Conservation (phyloP, 129 eudicot genomes). For the Dittrichia graveolens region DNA sequence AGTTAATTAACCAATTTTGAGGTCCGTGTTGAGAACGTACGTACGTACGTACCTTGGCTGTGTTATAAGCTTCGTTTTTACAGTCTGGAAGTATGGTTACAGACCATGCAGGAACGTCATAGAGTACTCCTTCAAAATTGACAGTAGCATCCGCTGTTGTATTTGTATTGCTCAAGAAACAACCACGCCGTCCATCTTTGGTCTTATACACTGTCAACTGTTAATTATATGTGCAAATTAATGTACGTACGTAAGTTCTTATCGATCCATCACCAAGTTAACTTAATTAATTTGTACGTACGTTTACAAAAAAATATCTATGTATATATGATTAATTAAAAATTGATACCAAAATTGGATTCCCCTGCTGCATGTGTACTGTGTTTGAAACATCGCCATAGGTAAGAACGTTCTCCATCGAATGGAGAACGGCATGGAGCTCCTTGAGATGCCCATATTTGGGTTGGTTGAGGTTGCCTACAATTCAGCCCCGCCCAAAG, state of each 20-base stretch:
- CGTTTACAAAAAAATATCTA: not conserved
- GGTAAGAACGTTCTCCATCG: slow-evolving; percentile 60
- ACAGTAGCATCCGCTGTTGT: slow-evolving; percentile 46
- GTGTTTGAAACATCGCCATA: slow-evolving; percentile 42
- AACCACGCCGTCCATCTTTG: slow-evolving; percentile 27
- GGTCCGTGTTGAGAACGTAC: too few species aligned
- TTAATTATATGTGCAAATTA: not conserved
- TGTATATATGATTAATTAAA: not conserved
- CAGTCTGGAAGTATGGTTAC: slow-evolving; percentile 70
- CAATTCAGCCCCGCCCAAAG: not conserved
- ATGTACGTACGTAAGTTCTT: too few species aligned
- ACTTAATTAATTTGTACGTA: too few species aligned
- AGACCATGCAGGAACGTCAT: slow-evolving; percentile 69
- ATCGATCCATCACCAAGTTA: too few species aligned
- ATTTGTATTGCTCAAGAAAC: slow-evolving; percentile 62
- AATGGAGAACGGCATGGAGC: slow-evolving; percentile 51
- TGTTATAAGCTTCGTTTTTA: slow-evolving; percentile 58
- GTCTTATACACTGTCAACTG: slow-evolving; percentile 44
- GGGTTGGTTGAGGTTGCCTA: slow-evolving; percentile 62
- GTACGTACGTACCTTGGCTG: slow-evolving; percentile 58
- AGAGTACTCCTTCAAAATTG: slow-evolving; percentile 26
- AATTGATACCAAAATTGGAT: slow-evolving; percentile 42
- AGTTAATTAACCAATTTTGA: too few species aligned
- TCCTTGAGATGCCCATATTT: slow-evolving; percentile 68
- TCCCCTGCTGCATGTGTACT: slow-evolving; percentile 28